Evolutionary conservation across 352 stramenopile genomes (phyloP).

Genomic region (Aphanomyces invadans): DNA sequence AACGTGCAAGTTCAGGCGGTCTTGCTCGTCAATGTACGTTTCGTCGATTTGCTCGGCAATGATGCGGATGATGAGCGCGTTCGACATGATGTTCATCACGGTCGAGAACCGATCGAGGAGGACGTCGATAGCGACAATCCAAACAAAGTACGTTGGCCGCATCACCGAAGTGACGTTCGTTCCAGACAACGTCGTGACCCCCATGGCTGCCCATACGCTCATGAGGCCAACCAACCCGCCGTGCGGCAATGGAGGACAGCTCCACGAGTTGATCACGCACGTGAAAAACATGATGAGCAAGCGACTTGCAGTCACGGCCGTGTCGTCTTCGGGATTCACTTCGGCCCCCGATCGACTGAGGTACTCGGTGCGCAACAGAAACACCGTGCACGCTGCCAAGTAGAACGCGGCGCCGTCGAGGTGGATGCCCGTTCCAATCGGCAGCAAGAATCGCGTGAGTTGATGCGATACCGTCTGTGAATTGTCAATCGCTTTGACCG

Average conservation of each 20-base stretch:
- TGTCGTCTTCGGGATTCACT: conserved; percentile 46
- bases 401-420: conserved; percentile 71
- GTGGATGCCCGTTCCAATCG: conserved; percentile 54
- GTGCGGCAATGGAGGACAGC: conserved; percentile 62
- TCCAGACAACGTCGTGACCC: conserved; percentile 14
- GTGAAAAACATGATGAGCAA: conserved; percentile 61
- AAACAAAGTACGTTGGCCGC: conserved; percentile 34
- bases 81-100: conserved; percentile 62
- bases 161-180: conserved; percentile 49
- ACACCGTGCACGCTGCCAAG: conserved; percentile 63
- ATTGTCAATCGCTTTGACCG: conserved; percentile 2
- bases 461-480: conserved; percentile 35
- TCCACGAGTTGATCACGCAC: conserved; percentile 58
- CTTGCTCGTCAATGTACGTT: conserved; percentile 27
- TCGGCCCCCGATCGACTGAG: conserved; percentile 20
- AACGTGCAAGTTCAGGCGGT: background rate
- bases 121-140: conserved; percentile 53
- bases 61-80: conserved; percentile 65
- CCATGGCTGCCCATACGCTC: conserved; percentile 43
- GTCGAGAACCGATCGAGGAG: conserved; percentile 67
- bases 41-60: conserved; percentile 58
- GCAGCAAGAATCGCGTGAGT: conserved; percentile 57
- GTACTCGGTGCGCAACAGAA: conserved; percentile 30
- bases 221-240: conserved; percentile 61
- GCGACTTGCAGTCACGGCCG: conserved; percentile 24